Evolutionary conservation across 2,329 filamentous ascomycete species (phyloP), one percentile per base, ranked within the genome.

Genomic region (Claviceps africana): DNA sequence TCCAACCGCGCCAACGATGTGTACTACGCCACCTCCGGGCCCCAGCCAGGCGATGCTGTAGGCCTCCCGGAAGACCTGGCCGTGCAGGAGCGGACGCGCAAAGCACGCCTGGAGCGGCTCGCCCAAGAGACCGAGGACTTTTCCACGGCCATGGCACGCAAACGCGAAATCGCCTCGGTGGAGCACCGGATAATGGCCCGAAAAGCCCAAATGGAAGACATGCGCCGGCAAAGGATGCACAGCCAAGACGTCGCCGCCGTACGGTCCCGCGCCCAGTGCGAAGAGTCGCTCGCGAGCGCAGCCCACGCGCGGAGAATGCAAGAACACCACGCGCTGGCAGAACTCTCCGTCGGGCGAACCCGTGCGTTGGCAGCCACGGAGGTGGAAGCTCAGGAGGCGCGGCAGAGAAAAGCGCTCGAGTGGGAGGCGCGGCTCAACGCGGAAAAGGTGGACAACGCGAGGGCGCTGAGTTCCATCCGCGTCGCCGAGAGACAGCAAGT

Each of bases 1-100:
- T 71, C 72, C 47, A 79, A 78, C 56, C 73, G 78, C 13, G 74
- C 71, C 5, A 63, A 63, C 8, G 76, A 81, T 55, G 69, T 77
- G 4, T 81, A 71, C 60, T 81, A 78, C 61, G 73, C 76, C 45
- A 72, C 74, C 56, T 65, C 68, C 2, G 76, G 75, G 0, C 67
- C 74, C 0, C 78, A 81, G 53, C 78, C 78, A 1, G 68, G 73
- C 0, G 77, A 72, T 50, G 75, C 76, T 0, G 58, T 74, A 21
- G 77, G 77, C 2, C 65, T 81, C 13, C 78, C 78, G 0, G 63
- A 70, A 1, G 72, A 77, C 22, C 66, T 81, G 21, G 65, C 72
- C 22, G 62, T 69, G 0, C 68, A 72, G 50, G 78, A 81, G 48
- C 71, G 74, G 5, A 70, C 72, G 49, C 74, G 78, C 21, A 70